Conservation (phyloP, 2,329 filamentous ascomycete species). For the Talaromyces sp. region DNA sequence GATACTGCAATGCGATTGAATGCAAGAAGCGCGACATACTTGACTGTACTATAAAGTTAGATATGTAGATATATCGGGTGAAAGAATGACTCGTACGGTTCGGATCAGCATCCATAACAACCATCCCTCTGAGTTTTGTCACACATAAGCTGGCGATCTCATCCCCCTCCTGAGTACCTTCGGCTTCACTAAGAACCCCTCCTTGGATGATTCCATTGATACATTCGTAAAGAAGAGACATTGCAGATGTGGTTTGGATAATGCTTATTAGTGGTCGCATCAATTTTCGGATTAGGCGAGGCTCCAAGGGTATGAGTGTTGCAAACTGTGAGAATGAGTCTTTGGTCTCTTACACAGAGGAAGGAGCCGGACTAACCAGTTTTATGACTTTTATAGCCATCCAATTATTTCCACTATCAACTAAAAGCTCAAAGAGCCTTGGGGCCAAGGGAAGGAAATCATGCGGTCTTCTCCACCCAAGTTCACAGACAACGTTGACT, state of each 20-base stretch:
- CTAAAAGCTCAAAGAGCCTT: conserved; percentile 83
- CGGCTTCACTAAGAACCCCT: conserved; percentile 79
- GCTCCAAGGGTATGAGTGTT: conserved; percentile 85
- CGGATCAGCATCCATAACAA: conserved; percentile 86
- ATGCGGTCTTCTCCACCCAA: conserved; percentile 87
- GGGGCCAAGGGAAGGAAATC: conserved; percentile 92
- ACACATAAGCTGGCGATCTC: conserved; percentile 91
- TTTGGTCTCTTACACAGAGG: neutral
- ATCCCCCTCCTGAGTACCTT: conserved; percentile 74
- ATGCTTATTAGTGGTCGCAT: conserved; percentile 86
- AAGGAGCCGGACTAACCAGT: conserved; percentile 54
- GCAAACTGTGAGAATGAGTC: conserved; percentile 63
- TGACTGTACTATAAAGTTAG: conserved; percentile 54
- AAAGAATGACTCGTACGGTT: conserved; percentile 61
- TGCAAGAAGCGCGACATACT: conserved; percentile 92
- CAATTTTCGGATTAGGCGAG: conserved; percentile 83
- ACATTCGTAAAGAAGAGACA: conserved; percentile 98
- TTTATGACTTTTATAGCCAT: conserved; percentile 99
- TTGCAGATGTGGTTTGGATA: conserved; percentile 89
- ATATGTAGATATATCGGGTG: neutral
- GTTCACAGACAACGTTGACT: conserved; percentile 92
- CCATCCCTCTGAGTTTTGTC: conserved; percentile 87
- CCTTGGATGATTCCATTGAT: conserved; percentile 98
- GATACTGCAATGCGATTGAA: conserved; percentile 92
- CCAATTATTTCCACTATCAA: conserved; percentile 95